Evolutionary conservation across 768 basidiomycete species (phyloP).

Genomic region (Phanerodontia chrysosporium): DNA sequence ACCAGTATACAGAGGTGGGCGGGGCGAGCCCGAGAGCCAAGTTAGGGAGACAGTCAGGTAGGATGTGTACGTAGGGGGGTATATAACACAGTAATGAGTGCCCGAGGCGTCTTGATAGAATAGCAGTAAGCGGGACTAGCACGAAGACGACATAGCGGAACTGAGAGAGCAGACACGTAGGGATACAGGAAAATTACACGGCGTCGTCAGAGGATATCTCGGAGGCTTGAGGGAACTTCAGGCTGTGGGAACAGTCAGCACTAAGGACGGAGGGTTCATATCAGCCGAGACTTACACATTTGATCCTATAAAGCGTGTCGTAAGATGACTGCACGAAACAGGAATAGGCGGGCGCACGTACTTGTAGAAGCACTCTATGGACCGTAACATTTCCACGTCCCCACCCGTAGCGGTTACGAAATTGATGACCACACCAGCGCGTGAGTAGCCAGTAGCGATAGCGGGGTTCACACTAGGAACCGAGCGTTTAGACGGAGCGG

Average conservation of each 20-base stretch:
- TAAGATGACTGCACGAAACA: conserved; percentile 2
- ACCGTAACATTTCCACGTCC: conserved; percentile 96
- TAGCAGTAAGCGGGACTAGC: conserved; percentile 38
- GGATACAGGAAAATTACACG: conserved; percentile 58
- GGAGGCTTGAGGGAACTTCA: conserved; percentile 87
- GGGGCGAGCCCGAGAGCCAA: conserved; percentile 38
- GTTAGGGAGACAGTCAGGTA: conserved; percentile 63
- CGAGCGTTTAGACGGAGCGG: conserved; percentile 12
- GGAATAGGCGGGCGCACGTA: conserved; percentile 34
- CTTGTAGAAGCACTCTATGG: conserved; percentile 99
- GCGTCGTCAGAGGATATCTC: conserved; percentile 73
- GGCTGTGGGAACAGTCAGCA: conserved; percentile 48
- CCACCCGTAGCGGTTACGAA: conserved; percentile 97
- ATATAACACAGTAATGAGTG: conserved; percentile 51
- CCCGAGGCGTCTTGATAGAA: conserved; percentile 42
- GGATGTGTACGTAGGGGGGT: conserved; percentile 54
- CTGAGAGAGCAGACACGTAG: conserved; percentile 44
- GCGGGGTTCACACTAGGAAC: conserved; percentile 72
- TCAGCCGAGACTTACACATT: conserved; percentile 64
- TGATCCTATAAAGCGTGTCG: conserved; percentile 32
- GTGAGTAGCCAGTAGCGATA: conserved; percentile 76
- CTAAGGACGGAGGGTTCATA: not conserved
- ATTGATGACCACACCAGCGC: conserved; percentile 91
- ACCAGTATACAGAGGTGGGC: conserved; percentile 64
- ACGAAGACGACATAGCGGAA: conserved; percentile 24